phyloP scores from a whole-genome alignment of 108 stramenopile species.

The Seminavis robusta region DNA sequence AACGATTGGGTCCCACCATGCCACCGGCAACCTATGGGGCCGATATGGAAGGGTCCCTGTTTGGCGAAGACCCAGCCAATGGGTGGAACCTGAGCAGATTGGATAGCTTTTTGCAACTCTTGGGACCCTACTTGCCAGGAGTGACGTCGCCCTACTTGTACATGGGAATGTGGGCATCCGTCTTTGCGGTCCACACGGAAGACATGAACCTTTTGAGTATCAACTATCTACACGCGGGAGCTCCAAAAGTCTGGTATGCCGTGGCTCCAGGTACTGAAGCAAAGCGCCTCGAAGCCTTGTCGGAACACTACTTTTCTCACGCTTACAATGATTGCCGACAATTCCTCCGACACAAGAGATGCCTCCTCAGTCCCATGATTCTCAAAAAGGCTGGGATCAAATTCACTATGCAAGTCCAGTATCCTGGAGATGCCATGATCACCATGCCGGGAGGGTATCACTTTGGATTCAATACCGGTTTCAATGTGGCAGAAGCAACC shows the following conservation, averaged over 20 bases:
- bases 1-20: constrained; percentile 89
- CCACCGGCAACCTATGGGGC: constrained; percentile 90
- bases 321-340: constrained; percentile 70
- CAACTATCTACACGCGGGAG: constrained; percentile 96
- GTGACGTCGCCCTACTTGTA: constrained; percentile 88
- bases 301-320: constrained; percentile 70
- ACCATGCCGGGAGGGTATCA: constrained; percentile 97
- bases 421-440: constrained; percentile 94
- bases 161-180: constrained; percentile 88
- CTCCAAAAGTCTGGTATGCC: constrained; percentile 98
- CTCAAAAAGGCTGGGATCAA: constrained; percentile 89
- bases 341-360: constrained; percentile 96
- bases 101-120: constrained; percentile 38
- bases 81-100: constrained; percentile 86
- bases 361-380: constrained; percentile 78
- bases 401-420: constrained; percentile 90
- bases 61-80: constrained; percentile 60
- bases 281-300: constrained; percentile 79
- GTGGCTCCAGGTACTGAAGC: constrained; percentile 75
- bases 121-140: constrained; percentile 59
- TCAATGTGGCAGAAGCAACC: constrained; percentile 96
- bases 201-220: constrained; percentile 98
- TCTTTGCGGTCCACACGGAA: constrained; percentile 93
- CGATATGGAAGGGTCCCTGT: constrained; percentile 92
- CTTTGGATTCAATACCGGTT: constrained; percentile 97